Conservation (phyloP, 192 early-diverging fungal species). For the Coemansia sp. region DNA sequence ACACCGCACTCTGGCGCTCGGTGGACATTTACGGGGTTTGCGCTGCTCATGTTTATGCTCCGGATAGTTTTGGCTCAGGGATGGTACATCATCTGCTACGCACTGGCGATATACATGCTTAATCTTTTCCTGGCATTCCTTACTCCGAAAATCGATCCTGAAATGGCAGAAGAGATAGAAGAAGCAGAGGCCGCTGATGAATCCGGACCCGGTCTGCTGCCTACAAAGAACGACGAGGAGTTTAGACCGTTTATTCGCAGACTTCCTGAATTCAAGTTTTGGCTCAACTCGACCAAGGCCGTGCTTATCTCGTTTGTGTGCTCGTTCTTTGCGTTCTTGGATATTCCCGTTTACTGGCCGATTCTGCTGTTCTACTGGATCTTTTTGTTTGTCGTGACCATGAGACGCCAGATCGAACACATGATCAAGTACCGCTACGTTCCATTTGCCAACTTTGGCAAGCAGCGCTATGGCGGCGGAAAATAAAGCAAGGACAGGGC, state of each 20-base stretch:
- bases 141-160: slow-evolving; percentile 94
- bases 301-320: slow-evolving; percentile 81
- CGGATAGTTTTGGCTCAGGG: slow-evolving; percentile 82
- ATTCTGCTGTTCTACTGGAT: slow-evolving; percentile 96
- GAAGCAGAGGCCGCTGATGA: slow-evolving; percentile 53
- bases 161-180: slow-evolving; percentile 51
- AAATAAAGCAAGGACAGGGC: too few species aligned
- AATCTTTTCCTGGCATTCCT: slow-evolving; percentile 95
- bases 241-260: slow-evolving; percentile 96
- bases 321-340: slow-evolving; percentile 84
- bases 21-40: slow-evolving; percentile 68
- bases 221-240: slow-evolving; percentile 87
- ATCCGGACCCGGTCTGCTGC: slow-evolving; percentile 64
- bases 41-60: slow-evolving; percentile 68
- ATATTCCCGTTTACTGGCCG: slow-evolving; percentile 99
- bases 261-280: slow-evolving; percentile 98
- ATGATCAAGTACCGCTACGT: slow-evolving; percentile 96
- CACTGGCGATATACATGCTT: slow-evolving; percentile 90
- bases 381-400: slow-evolving; percentile 90
- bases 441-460: slow-evolving; percentile 77
- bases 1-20: slow-evolving; percentile 76
- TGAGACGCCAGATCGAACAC: slow-evolving; percentile 95
- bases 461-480: slow-evolving; percentile 62
- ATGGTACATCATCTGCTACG: slow-evolving; percentile 98
- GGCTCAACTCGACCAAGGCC: slow-evolving; percentile 84